Evolutionary conservation across 2,329 filamentous ascomycete genomes (phyloP).

Genomic region (Aspergillus sp.): DNA sequence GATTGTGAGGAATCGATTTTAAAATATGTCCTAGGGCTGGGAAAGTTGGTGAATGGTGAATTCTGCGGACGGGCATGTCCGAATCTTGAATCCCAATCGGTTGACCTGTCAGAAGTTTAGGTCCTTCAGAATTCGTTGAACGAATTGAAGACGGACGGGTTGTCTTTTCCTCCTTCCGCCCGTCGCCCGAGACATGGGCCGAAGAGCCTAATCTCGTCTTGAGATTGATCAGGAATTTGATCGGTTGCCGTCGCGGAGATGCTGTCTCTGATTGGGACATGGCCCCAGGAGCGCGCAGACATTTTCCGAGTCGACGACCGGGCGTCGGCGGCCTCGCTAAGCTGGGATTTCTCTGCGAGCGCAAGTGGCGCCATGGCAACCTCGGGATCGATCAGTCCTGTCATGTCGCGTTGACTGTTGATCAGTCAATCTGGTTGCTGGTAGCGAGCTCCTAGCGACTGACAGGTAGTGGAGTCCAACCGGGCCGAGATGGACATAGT

Average conservation of each 20-base stretch:
- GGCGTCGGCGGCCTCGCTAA: background rate
- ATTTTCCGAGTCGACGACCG: no score
- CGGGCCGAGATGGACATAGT: background rate
- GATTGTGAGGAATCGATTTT: background rate
- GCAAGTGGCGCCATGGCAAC: background rate
- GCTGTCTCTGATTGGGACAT: background rate
- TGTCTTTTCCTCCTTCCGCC: no score
- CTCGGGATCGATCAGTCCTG: background rate
- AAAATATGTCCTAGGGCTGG: no score
- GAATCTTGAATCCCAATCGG: background rate
- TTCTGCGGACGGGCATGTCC: no score
- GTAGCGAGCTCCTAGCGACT: background rate
- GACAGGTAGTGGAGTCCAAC: background rate
- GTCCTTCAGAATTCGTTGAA: background rate
- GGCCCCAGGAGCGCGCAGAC: no score
- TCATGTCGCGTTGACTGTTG: background rate
- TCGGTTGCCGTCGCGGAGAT: background rate
- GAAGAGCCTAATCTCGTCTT: background rate
- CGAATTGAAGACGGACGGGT: no score
- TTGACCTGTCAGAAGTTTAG: background rate
- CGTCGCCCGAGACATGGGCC: background rate
- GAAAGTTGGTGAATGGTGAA: no score
- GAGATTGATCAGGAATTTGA: background rate
- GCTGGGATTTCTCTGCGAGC: background rate
- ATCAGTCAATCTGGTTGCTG: background rate